Evolutionary conservation across 1,284 basidiomycete species (phyloP).

Genomic region (Ustilago cynodontis): DNA sequence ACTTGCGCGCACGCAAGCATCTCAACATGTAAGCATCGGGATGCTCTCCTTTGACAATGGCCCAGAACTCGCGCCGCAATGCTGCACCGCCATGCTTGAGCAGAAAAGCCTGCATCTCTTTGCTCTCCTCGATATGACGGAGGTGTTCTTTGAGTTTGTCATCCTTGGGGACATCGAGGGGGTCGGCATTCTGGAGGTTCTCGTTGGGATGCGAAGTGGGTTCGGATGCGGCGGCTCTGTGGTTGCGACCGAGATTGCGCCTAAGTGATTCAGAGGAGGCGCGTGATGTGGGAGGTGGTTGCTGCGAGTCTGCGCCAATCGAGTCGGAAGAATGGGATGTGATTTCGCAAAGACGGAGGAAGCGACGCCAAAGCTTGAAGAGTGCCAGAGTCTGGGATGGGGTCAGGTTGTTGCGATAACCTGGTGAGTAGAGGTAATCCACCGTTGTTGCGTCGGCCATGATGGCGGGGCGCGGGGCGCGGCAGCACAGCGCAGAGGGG

Average conservation of each 20-base stretch:
- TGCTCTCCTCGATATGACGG: constrained; percentile 61
- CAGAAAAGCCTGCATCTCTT: constrained; percentile 63
- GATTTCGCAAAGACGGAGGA: constrained; percentile 60
- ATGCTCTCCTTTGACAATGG: constrained; percentile 65
- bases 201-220: constrained; percentile 26
- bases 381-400: constrained; percentile 57
- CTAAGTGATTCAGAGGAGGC: constrained; percentile 26
- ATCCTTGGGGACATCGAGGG: constrained; percentile 45
- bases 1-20: constrained; percentile 70
- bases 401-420: constrained; percentile 56
- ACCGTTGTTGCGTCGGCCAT: constrained; percentile 35
- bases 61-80: constrained; percentile 62
- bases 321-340: constrained; percentile 43
- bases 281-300: constrained; percentile 21
- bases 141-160: constrained; percentile 64
- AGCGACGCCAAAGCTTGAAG: constrained; percentile 64
- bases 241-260: constrained; percentile 22
- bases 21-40: constrained; percentile 68
- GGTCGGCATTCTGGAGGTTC: constrained; percentile 6
- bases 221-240: constrained; percentile 30
- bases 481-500: background rate
- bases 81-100: constrained; percentile 57
- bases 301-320: constrained; percentile 29
- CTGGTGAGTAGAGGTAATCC: constrained; percentile 52
- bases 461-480: background rate